Percentiles rank a stretch among this genome's conserved stretches.
Evolutionary conservation across 257 asterid species (phyloP).

Genomic region (Coffea canephora): DNA sequence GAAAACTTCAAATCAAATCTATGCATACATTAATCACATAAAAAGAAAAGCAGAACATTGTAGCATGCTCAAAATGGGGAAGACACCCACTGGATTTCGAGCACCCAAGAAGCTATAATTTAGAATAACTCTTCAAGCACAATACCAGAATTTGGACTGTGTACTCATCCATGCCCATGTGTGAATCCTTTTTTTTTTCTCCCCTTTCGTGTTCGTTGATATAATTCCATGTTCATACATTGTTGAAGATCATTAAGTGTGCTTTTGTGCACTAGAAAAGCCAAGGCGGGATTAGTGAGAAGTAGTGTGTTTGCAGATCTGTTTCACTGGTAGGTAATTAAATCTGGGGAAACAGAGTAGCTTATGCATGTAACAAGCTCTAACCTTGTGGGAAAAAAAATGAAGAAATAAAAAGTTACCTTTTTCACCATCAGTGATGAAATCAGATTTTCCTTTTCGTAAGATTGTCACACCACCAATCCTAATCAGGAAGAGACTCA

Average conservation of each 20-base stretch:
- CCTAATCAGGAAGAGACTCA: constrained; percentile 39
- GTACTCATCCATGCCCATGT: not conserved
- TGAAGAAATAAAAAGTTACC: constrained; percentile 39
- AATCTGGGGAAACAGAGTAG: not conserved
- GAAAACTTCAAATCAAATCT: constrained; percentile 3
- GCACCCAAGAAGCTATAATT: not conserved
- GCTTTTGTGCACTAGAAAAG: not conserved
- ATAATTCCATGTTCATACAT: not conserved
- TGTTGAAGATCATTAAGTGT: not conserved
- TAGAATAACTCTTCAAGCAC: not conserved
- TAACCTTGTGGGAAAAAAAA: not conserved
- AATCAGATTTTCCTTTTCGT: constrained; percentile 77
- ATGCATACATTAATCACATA: not conserved
- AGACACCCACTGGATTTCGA: not conserved
- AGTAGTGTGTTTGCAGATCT: not conserved
- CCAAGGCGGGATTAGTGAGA: not conserved
- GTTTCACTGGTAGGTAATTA: not conserved
- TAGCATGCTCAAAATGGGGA: not conserved
- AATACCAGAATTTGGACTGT: too few species aligned
- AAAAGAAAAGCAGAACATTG: not conserved
- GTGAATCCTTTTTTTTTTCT: not conserved
- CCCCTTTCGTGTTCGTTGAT: too few species aligned
- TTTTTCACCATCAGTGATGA: constrained; percentile 73
- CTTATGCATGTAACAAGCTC: not conserved
- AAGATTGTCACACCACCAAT: constrained; percentile 81